Percentiles rank a stretch among this genome's conserved stretches.
Evolutionary conservation across 1,284 basidiomycete genomes (phyloP).

Genomic region (Microbotryomycetes sp.): DNA sequence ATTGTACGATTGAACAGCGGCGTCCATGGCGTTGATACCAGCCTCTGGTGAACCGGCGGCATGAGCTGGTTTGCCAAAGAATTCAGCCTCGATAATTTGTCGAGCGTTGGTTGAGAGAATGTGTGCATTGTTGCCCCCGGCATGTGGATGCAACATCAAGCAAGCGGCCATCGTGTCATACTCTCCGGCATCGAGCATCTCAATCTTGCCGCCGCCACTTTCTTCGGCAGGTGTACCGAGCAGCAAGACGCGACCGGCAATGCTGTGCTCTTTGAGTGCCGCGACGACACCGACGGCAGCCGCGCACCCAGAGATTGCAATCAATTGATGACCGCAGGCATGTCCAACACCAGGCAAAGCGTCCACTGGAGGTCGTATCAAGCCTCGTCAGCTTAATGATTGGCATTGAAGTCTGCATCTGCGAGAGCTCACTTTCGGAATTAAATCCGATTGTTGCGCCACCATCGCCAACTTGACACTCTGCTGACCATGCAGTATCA

Average conservation of each 20-base stretch:
- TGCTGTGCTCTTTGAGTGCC: conserved; percentile 56
- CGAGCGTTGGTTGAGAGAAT: conserved; percentile 1
- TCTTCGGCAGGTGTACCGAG: conserved; percentile 87
- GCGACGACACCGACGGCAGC: conserved; percentile 64
- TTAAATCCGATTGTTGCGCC: conserved; percentile 48
- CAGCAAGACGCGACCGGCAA: conserved; percentile 66
- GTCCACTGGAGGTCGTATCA: conserved; percentile 9
- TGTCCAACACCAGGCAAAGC: conserved; percentile 60
- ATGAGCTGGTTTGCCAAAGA: conserved; percentile 54
- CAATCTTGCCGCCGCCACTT: conserved; percentile 66
- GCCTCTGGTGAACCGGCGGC: conserved; percentile 72
- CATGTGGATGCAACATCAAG: conserved; percentile 52
- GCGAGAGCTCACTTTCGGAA: conserved; percentile 56
- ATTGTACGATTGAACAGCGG: conserved; percentile 70
- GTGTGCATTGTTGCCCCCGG: conserved; percentile 31
- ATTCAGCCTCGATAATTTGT: conserved; percentile 34
- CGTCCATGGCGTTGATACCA: conserved; percentile 75
- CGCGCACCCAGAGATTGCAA: conserved; percentile 71
- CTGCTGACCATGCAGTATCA: conserved; percentile 38
- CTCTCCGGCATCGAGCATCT: conserved; percentile 61
- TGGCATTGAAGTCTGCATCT: conserved; percentile 12
- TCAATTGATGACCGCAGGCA: conserved; percentile 81
- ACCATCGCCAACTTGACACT: conserved; percentile 58
- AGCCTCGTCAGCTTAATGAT: conserved; percentile 20
- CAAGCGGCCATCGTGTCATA: conserved; percentile 71